Percentiles rank a stretch among this genome's conserved stretches.
These are phyloP conservation scores for Exophiala oligosperma DNA, from an alignment of 2,329 filamentous ascomycete species.

Conservation along the genomic window DNA sequence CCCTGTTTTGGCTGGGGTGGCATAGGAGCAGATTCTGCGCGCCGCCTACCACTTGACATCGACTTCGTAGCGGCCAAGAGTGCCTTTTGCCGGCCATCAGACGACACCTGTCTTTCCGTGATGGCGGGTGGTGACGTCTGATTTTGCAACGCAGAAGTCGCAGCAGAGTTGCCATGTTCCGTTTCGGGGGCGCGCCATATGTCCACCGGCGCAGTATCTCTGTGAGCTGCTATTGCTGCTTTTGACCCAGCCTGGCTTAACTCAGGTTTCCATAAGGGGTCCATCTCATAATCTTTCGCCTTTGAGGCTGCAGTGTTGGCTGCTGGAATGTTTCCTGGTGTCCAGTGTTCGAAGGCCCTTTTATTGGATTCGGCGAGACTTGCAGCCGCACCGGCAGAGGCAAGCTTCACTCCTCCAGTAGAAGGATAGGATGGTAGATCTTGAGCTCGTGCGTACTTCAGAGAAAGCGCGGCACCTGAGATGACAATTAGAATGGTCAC, in stretches of 20 bases:
- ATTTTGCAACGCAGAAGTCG: conserved; percentile 62
- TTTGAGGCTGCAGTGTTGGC: conserved; percentile 60
- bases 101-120: conserved; percentile 48
- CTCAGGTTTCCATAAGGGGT: conserved; percentile 63
- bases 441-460: conserved; percentile 71
- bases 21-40: conserved; percentile 64
- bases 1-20: conserved; percentile 34
- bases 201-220: conserved; percentile 52
- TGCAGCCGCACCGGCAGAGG: conserved; percentile 73
- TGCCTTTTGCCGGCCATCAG: conserved; percentile 62
- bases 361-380: conserved; percentile 71
- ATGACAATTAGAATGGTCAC: conserved; percentile 20
- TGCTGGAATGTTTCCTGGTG: conserved; percentile 60
- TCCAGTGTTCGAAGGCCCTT: conserved; percentile 66
- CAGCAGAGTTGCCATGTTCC: conserved; percentile 65
- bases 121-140: conserved; percentile 49
- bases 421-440: conserved; percentile 76
- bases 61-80: conserved; percentile 75
- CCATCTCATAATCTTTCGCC: conserved; percentile 62
- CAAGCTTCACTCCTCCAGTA: conserved; percentile 53
- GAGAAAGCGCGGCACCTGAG: conserved; percentile 59
- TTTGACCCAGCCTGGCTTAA: conserved; percentile 68
- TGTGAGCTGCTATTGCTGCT: conserved; percentile 68
- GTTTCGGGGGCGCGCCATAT: conserved; percentile 52
- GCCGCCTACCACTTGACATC: conserved; percentile 61